These are phyloP conservation scores for Thraustochytrium striatum DNA, from an alignment of 352 stramenopile genomes.

Conservation along the genomic window DNA sequence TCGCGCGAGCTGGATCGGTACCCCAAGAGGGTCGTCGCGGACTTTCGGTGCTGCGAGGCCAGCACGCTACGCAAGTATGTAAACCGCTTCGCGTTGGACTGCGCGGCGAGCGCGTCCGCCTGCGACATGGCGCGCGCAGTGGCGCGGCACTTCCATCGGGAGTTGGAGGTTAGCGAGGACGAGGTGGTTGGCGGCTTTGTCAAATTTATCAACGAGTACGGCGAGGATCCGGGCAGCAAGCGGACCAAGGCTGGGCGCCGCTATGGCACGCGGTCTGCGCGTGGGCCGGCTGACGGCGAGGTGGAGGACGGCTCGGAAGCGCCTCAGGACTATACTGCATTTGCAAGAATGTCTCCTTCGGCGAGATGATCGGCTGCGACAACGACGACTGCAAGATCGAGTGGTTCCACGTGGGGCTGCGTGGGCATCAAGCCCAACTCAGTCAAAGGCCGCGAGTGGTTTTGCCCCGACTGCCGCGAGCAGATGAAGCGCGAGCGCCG, in stretches of 20 bases:
- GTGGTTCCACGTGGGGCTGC: slow-evolving; percentile 83
- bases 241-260: slow-evolving; percentile 8
- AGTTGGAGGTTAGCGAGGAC: slow-evolving; percentile 30
- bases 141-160: background rate
- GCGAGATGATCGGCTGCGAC: slow-evolving; percentile 84
- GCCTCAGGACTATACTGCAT: slow-evolving; percentile 53
- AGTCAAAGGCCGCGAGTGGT: slow-evolving; percentile 26
- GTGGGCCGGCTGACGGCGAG: slow-evolving; percentile 1
- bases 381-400: slow-evolving; percentile 86
- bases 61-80: slow-evolving; percentile 24
- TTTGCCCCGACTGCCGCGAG: slow-evolving; percentile 17
- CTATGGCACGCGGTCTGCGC: background rate
- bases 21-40: background rate
- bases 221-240: slow-evolving; percentile 5
- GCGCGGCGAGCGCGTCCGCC: background rate
- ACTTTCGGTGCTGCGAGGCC: background rate
- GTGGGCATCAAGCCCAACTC: slow-evolving; percentile 63
- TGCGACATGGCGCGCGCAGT: slow-evolving; percentile 7
- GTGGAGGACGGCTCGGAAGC: background rate
- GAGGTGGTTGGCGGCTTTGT: slow-evolving; percentile 31
- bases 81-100: slow-evolving; percentile 8
- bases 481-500: no score
- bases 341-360: slow-evolving; percentile 67
- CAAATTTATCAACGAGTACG: slow-evolving; percentile 32
- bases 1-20: background rate